Percentiles rank a stretch among this genome's conserved stretches.
Conservation (phyloP, 257 asterid species). For the Dorcoceras hygrometricum region DNA sequence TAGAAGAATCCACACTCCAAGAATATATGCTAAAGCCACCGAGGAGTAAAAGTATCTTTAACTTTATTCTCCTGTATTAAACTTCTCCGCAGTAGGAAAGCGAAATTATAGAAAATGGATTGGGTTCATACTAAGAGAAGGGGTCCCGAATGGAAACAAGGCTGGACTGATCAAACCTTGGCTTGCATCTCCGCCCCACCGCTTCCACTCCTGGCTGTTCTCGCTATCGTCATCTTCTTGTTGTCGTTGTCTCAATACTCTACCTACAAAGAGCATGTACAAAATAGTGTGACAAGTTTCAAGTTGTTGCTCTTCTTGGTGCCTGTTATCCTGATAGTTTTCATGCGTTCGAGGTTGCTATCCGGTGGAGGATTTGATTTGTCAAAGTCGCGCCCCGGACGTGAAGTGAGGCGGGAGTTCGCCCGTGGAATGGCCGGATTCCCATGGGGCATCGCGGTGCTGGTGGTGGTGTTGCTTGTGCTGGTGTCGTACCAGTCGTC, state of each 20-base stretch:
- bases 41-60: conserved; percentile 26
- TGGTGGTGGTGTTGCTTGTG: conserved; percentile 47
- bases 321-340: conserved; percentile 40
- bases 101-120: conserved; percentile 46
- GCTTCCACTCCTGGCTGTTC: conserved; percentile 45
- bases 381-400: conserved; percentile 27
- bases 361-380: conserved; percentile 31
- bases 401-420: conserved; percentile 25
- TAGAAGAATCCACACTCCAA: conserved; percentile 47
- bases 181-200: conserved; percentile 63
- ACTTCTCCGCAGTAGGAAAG: background rate
- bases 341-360: conserved; percentile 32
- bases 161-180: conserved; percentile 43
- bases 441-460: conserved; percentile 56
- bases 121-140: conserved; percentile 35
- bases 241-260: conserved; percentile 50
- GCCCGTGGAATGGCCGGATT: conserved; percentile 35
- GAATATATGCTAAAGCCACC: conserved; percentile 55
- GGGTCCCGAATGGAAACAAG: conserved; percentile 55
- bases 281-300: conserved; percentile 30
- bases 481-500: conserved; percentile 59
- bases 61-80: conserved; percentile 16
- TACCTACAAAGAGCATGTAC: conserved; percentile 47
- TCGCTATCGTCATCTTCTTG: conserved; percentile 53
- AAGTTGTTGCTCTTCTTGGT: conserved; percentile 46